phyloP scores from a whole-genome alignment of 768 basidiomycete genomes.

The Leucosporidium creatinivorum region DNA sequence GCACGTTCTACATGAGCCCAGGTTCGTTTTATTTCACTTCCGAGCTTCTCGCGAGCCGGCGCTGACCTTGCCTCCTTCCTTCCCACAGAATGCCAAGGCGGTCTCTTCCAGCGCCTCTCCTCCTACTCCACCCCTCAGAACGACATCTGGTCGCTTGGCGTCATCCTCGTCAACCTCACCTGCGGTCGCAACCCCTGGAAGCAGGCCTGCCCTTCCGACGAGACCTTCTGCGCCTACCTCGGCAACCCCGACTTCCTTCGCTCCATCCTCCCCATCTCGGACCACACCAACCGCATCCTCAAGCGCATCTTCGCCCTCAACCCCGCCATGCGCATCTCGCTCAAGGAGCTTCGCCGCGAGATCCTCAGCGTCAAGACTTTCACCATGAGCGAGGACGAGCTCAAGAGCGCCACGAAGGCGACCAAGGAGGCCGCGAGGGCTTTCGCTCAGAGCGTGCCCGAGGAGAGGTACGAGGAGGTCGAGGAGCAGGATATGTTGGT shows the following conservation, averaged over 20 bases:
- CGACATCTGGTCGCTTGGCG: slow-evolving; percentile 94
- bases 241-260: slow-evolving; percentile 59
- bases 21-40: slow-evolving; percentile 40
- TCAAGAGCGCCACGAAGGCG: slow-evolving; percentile 33
- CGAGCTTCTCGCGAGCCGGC: slow-evolving; percentile 26
- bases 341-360: slow-evolving; percentile 55
- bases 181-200: slow-evolving; percentile 73
- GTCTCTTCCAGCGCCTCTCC: slow-evolving; percentile 45
- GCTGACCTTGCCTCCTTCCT: slow-evolving; percentile 17
- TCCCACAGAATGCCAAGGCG: slow-evolving; percentile 50
- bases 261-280: slow-evolving; percentile 65
- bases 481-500: slow-evolving; percentile 20
- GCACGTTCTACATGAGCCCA: slow-evolving; percentile 97
- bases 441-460: slow-evolving; percentile 20
- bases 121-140: slow-evolving; percentile 69
- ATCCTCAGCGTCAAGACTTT: slow-evolving; percentile 43
- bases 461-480: slow-evolving; percentile 11
- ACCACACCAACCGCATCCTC: slow-evolving; percentile 57
- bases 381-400: slow-evolving; percentile 36
- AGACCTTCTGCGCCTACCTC: slow-evolving; percentile 72
- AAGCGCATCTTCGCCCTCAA: slow-evolving; percentile 65
- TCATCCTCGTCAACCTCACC: slow-evolving; percentile 67
- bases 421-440: slow-evolving; percentile 37
- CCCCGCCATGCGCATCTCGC: slow-evolving; percentile 55
- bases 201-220: slow-evolving; percentile 56